Conservation (phyloP, 306 rosid species). For the Cicer pinnatifidum region DNA sequence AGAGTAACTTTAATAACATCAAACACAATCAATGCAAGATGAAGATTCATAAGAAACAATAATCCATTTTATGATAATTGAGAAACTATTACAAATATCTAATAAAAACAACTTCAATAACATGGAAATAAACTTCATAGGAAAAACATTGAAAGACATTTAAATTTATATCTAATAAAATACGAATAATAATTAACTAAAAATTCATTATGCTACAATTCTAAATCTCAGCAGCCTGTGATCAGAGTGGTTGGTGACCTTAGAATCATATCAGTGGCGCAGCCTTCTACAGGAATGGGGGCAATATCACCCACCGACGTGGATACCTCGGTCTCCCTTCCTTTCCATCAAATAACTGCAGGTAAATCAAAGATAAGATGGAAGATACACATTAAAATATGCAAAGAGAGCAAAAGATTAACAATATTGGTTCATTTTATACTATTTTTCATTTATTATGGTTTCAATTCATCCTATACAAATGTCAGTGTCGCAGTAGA, state of each 20-base stretch:
- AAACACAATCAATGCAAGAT: constrained; percentile 19
- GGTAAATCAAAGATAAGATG: constrained; percentile 18
- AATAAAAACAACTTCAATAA: constrained; percentile 27
- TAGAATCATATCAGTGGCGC: background rate
- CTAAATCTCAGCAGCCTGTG: constrained; percentile 29
- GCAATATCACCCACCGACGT: constrained; percentile 90
- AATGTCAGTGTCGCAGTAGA: constrained; percentile 1
- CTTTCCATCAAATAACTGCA: constrained; percentile 94
- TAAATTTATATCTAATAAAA: constrained; percentile 37
- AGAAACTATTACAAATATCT: constrained; percentile 40
- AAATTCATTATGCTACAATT: constrained; percentile 45
- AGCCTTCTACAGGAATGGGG: constrained; percentile 82
- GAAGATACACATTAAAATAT: background rate
- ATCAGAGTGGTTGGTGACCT: constrained; percentile 25
- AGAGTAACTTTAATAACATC: background rate
- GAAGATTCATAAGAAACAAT: constrained; percentile 25
- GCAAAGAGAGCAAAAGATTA: background rate
- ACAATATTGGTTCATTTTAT: constrained; percentile 15
- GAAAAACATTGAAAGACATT: constrained; percentile 38
- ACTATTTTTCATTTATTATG: background rate
- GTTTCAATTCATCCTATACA: no score
- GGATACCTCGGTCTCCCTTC: constrained; percentile 92
- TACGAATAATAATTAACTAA: constrained; percentile 21
- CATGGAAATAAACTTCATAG: constrained; percentile 35
- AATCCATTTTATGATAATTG: constrained; percentile 8